Evolutionary conservation across 176 grass and related monocot genomes (phyloP).

Genomic region (Carex scoparia): DNA sequence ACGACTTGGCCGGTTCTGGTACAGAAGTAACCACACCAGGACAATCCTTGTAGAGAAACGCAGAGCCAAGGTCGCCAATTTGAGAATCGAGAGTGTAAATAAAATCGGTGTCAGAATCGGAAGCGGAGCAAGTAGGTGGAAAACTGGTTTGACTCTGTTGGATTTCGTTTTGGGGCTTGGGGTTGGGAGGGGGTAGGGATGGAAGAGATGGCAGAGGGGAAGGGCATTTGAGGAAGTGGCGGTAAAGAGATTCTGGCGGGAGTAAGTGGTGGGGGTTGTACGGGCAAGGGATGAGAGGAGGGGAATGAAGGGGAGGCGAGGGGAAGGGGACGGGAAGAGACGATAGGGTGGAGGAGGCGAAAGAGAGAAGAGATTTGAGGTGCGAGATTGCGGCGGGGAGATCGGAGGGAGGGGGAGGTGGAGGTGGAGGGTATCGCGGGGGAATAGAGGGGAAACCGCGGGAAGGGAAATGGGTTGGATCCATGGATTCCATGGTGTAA

Average conservation of each 20-base stretch:
- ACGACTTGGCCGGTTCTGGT: constrained; percentile 1
- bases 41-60: constrained; percentile 57
- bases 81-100: constrained; percentile 39
- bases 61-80: constrained; percentile 22
- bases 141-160: not conserved
- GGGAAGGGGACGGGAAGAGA: constrained; percentile 34
- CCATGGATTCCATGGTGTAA: not conserved
- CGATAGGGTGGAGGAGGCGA: constrained; percentile 42
- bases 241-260: constrained; percentile 34
- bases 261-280: constrained; percentile 32
- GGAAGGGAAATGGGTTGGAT: not conserved
- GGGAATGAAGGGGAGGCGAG: not conserved
- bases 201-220: constrained; percentile 10
- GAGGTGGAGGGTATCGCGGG: not conserved
- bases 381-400: constrained; percentile 20
- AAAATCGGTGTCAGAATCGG: constrained; percentile 26
- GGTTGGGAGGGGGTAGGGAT: not conserved
- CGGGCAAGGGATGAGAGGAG: constrained; percentile 14
- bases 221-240: constrained; percentile 39
- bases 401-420: not conserved
- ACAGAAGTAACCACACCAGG: constrained; percentile 51
- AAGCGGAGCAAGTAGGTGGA: not conserved
- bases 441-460: not conserved
- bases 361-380: constrained; percentile 50
- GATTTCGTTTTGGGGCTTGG: not conserved